Evolutionary conservation across 2,329 filamentous ascomycete genomes (phyloP).

Genomic region (Penicillium sp.): DNA sequence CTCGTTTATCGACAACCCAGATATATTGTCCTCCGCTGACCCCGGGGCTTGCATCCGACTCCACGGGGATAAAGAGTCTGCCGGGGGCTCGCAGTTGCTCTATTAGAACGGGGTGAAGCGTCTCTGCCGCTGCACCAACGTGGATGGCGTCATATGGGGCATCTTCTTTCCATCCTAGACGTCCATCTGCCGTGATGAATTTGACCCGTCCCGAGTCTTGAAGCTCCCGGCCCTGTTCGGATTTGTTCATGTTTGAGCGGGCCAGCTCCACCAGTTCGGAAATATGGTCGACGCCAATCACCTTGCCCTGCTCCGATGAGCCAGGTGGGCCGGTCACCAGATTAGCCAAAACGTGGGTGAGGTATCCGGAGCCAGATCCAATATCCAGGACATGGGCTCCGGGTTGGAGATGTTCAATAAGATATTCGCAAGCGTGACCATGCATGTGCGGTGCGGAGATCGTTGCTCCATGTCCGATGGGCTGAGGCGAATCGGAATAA

Average conservation of each 20-base stretch:
- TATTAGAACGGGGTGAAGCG: constrained; percentile 70
- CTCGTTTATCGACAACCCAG: constrained; percentile 63
- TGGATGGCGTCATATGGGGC: constrained; percentile 88
- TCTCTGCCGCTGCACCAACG: constrained; percentile 80
- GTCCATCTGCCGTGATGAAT: constrained; percentile 75
- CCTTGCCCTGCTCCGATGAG: constrained; percentile 42
- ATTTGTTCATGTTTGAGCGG: constrained; percentile 66
- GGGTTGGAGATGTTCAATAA: constrained; percentile 59
- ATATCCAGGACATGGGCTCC: constrained; percentile 67
- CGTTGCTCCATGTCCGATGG: constrained; percentile 67
- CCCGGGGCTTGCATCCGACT: constrained; percentile 39
- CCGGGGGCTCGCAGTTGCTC: constrained; percentile 79
- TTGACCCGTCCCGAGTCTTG: constrained; percentile 65
- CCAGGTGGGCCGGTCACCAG: constrained; percentile 52
- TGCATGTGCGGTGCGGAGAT: constrained; percentile 76
- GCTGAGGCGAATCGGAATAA: constrained; percentile 72
- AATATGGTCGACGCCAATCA: constrained; percentile 78
- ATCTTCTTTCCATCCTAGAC: constrained; percentile 62
- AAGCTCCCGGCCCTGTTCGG: constrained; percentile 57
- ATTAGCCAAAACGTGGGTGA: constrained; percentile 85
- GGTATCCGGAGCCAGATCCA: constrained; percentile 75
- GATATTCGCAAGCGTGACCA: constrained; percentile 62
- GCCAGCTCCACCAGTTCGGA: constrained; percentile 62
- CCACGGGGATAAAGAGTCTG: constrained; percentile 67
- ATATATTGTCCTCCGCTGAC: constrained; percentile 54